These are phyloP conservation scores for Lepiota brunneoincarnata DNA, from an alignment of 768 basidiomycete species.

Conservation along the genomic window DNA sequence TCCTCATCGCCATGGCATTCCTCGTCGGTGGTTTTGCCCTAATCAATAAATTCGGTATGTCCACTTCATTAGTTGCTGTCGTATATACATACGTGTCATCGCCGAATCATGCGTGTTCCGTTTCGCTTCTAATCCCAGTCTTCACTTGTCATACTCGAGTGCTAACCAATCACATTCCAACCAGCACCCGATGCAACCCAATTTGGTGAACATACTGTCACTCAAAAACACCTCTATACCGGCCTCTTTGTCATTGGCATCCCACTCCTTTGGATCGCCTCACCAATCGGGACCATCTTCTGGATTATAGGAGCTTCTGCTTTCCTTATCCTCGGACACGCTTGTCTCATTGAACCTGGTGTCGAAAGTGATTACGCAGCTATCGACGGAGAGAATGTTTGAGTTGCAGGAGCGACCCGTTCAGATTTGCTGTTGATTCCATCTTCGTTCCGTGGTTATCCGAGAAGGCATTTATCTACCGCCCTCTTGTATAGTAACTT, in stretches of 20 bases:
- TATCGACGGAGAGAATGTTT: constrained; percentile 66
- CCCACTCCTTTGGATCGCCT: constrained; percentile 78
- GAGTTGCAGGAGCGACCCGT: constrained; percentile 18
- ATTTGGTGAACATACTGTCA: constrained; percentile 75
- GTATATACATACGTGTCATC: not conserved
- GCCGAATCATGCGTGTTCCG: not conserved
- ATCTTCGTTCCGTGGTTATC: not conserved
- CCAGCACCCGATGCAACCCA: constrained; percentile 84
- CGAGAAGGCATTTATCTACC: constrained; percentile 1
- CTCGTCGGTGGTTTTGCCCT: constrained; percentile 87
- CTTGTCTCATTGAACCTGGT: constrained; percentile 88
- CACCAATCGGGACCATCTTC: constrained; percentile 83
- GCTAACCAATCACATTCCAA: not conserved
- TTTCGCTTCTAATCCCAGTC: not conserved
- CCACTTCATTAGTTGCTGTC: not conserved
- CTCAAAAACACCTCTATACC: constrained; percentile 87
- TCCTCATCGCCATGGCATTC: constrained; percentile 83
- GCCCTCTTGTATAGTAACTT: constrained; percentile 1
- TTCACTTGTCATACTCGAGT: not conserved
- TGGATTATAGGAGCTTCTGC: constrained; percentile 90
- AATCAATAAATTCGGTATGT: constrained; percentile 87
- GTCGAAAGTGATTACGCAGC: constrained; percentile 89
- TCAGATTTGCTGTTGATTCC: not conserved
- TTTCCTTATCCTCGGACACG: constrained; percentile 84
- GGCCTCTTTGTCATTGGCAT: constrained; percentile 90